Percentiles rank a stretch among this genome's conserved stretches.
Conservation (phyloP, 805 yeast species). For the Nematodospora valgi region DNA sequence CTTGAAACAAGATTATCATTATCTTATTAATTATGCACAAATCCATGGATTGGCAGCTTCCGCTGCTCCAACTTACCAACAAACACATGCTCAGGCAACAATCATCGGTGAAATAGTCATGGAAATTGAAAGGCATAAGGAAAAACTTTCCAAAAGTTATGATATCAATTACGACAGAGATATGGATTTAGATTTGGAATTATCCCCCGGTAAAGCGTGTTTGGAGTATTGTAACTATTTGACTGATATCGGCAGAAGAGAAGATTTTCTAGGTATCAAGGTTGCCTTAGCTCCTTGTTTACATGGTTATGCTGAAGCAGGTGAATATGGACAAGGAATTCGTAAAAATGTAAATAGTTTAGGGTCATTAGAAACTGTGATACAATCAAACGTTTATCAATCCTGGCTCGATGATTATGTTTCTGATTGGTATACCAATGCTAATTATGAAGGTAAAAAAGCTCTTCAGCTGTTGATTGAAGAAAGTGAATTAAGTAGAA, state of each 20-base stretch:
- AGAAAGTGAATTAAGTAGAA: slow-evolving; percentile 28
- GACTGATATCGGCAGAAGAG: slow-evolving; percentile 46
- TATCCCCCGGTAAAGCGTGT: slow-evolving; percentile 55
- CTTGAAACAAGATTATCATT: slow-evolving; percentile 64
- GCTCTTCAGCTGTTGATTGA: slow-evolving; percentile 44
- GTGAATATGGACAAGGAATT: slow-evolving; percentile 25
- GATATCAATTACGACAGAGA: slow-evolving; percentile 39
- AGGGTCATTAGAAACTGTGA: too few relatives aligned
- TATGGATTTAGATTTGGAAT: slow-evolving; percentile 38
- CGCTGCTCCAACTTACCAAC: slow-evolving; percentile 53
- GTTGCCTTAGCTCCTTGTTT: slow-evolving; percentile 74
- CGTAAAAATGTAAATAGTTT: slow-evolving; percentile 17
- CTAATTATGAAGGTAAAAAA: slow-evolving; percentile 48
- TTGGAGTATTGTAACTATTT: slow-evolving; percentile 60
- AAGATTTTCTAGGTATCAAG: slow-evolving; percentile 62
- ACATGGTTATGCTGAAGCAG: slow-evolving; percentile 67
- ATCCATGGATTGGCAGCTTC: slow-evolving; percentile 63
- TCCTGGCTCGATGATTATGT: slow-evolving; percentile 65
- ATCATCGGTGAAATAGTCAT: slow-evolving; percentile 49
- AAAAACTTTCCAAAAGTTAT: slow-evolving; percentile 39
- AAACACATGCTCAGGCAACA: slow-evolving; percentile 47
- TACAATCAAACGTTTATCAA: slow-evolving; percentile 29
- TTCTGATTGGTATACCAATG: slow-evolving; percentile 54
- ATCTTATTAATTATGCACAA: slow-evolving; percentile 64
- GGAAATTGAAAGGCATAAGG: slow-evolving; percentile 57